phyloP scores from a whole-genome alignment of 2,329 filamentous ascomycete genomes.

The Rutstroemia sp. region DNA sequence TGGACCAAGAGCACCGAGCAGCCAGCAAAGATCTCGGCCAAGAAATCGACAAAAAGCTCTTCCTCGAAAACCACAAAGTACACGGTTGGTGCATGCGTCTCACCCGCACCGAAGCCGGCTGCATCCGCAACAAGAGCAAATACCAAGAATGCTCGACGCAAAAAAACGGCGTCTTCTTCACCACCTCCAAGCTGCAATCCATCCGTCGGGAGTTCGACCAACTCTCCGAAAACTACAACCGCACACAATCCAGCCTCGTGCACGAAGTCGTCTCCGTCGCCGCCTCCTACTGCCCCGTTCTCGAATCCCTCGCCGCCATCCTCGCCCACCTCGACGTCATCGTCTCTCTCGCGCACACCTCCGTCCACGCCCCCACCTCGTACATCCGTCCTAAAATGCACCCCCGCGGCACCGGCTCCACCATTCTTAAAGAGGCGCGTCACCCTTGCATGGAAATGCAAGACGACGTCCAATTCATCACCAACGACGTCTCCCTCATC shows the following conservation, averaged over 20 bases:
- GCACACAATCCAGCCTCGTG: conserved; percentile 85
- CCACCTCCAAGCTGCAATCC: conserved; percentile 71
- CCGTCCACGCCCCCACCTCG: conserved; percentile 83
- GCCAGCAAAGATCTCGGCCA: conserved; percentile 78
- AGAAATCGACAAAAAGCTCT: conserved; percentile 97
- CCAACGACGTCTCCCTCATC: conserved; percentile 82
- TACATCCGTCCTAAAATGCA: conserved; percentile 92
- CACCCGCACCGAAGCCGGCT: conserved; percentile 82
- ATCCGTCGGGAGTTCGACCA: conserved; percentile 90
- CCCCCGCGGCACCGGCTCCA: conserved; percentile 77
- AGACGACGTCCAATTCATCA: conserved; percentile 97
- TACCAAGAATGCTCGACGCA: conserved; percentile 97
- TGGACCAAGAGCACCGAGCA: conserved; percentile 71
- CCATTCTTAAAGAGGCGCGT: conserved; percentile 82
- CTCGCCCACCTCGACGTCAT: conserved; percentile 84
- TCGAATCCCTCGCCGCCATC: conserved; percentile 82
- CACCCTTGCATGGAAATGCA: conserved; percentile 99
- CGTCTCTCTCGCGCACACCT: conserved; percentile 46
- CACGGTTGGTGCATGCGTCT: conserved; percentile 96
- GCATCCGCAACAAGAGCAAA: conserved; percentile 81
- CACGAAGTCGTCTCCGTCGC: conserved; percentile 89
- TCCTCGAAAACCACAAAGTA: conserved; percentile 90
- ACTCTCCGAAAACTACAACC: conserved; percentile 87
- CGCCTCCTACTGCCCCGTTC: conserved; percentile 85
- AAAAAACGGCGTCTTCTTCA: conserved; percentile 99